These are phyloP conservation scores for Cardamine resedifolia DNA, from an alignment of 345 rosid genomes.

Conservation along the genomic window DNA sequence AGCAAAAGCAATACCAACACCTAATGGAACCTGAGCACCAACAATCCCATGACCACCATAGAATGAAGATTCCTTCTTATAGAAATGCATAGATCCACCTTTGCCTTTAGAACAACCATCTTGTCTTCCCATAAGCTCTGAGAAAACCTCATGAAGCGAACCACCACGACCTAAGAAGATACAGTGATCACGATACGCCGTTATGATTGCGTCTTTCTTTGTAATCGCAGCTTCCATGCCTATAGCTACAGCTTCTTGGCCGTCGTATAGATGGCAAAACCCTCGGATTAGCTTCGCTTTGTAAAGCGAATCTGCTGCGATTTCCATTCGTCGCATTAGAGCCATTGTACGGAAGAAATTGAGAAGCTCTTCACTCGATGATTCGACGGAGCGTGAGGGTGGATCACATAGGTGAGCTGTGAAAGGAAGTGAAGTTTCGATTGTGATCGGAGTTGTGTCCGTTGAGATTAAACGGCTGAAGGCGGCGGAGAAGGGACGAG, in stretches of 20 bases:
- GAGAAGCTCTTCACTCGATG: slow-evolving; percentile 62
- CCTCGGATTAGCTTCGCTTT: slow-evolving; percentile 98
- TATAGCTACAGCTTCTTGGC: slow-evolving; percentile 91
- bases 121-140: slow-evolving; percentile 93
- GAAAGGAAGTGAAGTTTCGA: slow-evolving; percentile 92
- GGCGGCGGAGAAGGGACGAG: slow-evolving; percentile 43
- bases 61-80: slow-evolving; percentile 76
- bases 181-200: slow-evolving; percentile 95
- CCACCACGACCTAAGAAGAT: slow-evolving; percentile 84
- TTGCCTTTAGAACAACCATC: slow-evolving; percentile 86
- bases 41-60: slow-evolving; percentile 98
- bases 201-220: slow-evolving; percentile 77
- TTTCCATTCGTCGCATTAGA: slow-evolving; percentile 90
- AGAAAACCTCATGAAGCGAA: slow-evolving; percentile 61
- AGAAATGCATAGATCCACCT: slow-evolving; percentile 98
- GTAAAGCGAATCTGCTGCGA: slow-evolving; percentile 97
- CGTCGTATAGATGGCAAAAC: slow-evolving; percentile 98
- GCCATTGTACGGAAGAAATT: slow-evolving; percentile 85
- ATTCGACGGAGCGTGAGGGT: slow-evolving; percentile 84
- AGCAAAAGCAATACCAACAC: slow-evolving; percentile 95
- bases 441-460: slow-evolving; percentile 61
- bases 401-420: slow-evolving; percentile 73
- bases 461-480: slow-evolving; percentile 71
- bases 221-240: slow-evolving; percentile 98
- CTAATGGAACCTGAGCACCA: slow-evolving; percentile 94